Conservation (phyloP, 2,329 filamentous ascomycete genomes). For the Cladosporium cucumerinum region DNA sequence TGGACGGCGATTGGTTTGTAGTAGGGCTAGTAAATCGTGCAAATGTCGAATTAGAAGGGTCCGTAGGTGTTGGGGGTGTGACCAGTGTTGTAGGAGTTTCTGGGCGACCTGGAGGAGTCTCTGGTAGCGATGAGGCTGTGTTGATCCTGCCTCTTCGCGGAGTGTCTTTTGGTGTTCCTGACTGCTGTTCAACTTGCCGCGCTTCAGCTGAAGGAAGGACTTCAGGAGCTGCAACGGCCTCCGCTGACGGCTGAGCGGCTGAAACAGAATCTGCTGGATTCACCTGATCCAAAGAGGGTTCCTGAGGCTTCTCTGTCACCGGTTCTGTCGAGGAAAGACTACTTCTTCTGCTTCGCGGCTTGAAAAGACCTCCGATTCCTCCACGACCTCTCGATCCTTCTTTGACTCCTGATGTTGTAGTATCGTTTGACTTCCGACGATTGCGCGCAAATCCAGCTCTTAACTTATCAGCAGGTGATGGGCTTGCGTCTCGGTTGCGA, state of each 20-base stretch:
- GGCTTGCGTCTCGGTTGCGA: slow-evolving; percentile 32
- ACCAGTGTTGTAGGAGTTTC: slow-evolving; percentile 56
- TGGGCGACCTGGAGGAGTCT: slow-evolving; percentile 39
- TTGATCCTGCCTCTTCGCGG: slow-evolving; percentile 29
- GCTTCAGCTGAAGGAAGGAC: neutral
- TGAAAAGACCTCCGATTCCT: slow-evolving; percentile 43
- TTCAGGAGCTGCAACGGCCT: slow-evolving; percentile 8
- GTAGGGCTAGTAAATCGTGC: slow-evolving; percentile 16
- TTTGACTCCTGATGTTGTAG: slow-evolving; percentile 8
- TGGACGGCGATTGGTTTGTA: slow-evolving; percentile 1
- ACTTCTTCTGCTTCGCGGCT: slow-evolving; percentile 36
- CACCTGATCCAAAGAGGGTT: neutral
- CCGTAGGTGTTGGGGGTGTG: slow-evolving; percentile 62
- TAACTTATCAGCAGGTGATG: slow-evolving; percentile 68
- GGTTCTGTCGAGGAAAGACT: slow-evolving; percentile 28
- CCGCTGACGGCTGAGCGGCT: slow-evolving; percentile 5
- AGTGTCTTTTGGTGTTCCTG: slow-evolving; percentile 6
- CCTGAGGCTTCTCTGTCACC: neutral
- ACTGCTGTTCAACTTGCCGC: neutral
- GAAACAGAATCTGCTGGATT: slow-evolving; percentile 8
- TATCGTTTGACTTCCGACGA: slow-evolving; percentile 47
- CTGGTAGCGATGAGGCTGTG: slow-evolving; percentile 35
- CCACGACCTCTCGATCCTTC: slow-evolving; percentile 33
- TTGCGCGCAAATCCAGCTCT: slow-evolving; percentile 63
- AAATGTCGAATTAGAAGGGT: slow-evolving; percentile 30